Evolutionary conservation across 805 yeast genomes (phyloP).

Genomic region (Debaryomyces hansenii): DNA sequence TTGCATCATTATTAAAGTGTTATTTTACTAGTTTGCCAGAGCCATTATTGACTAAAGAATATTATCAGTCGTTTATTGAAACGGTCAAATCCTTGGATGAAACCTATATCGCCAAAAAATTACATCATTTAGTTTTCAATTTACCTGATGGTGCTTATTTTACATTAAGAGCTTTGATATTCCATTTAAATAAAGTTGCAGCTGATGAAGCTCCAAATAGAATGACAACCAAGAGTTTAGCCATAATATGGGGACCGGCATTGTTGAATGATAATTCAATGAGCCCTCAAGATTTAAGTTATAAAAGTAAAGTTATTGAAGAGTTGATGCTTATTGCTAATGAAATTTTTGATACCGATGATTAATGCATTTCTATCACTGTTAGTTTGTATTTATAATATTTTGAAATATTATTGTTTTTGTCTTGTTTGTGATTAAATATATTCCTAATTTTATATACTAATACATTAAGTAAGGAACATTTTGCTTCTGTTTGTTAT

Average conservation of each 20-base stretch:
- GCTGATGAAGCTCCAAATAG: constrained; percentile 63
- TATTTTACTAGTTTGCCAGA: constrained; percentile 87
- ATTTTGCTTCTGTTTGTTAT: constrained; percentile 6
- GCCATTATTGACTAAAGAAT: constrained; percentile 70
- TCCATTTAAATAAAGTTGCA: constrained; percentile 79
- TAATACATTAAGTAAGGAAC: constrained; percentile 20
- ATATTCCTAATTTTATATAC: background rate
- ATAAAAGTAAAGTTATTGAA: constrained; percentile 77
- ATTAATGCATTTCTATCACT: constrained; percentile 7
- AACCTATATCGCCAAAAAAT: constrained; percentile 59
- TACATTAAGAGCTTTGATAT: constrained; percentile 78
- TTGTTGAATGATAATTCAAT: constrained; percentile 65
- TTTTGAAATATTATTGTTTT: background rate
- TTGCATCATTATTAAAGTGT: constrained; percentile 83
- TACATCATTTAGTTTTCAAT: constrained; percentile 85
- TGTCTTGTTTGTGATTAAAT: background rate
- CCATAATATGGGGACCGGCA: constrained; percentile 95
- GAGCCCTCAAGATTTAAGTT: constrained; percentile 71
- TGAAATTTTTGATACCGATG: constrained; percentile 60
- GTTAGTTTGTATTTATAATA: background rate
- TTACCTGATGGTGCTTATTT: constrained; percentile 95
- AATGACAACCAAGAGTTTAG: constrained; percentile 79
- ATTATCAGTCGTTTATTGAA: constrained; percentile 60
- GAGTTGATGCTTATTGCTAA: constrained; percentile 81
- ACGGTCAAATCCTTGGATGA: constrained; percentile 57